These are phyloP conservation scores for Cordyceps pruinosa DNA, from an alignment of 2,329 filamentous ascomycete species.

Conservation along the genomic window DNA sequence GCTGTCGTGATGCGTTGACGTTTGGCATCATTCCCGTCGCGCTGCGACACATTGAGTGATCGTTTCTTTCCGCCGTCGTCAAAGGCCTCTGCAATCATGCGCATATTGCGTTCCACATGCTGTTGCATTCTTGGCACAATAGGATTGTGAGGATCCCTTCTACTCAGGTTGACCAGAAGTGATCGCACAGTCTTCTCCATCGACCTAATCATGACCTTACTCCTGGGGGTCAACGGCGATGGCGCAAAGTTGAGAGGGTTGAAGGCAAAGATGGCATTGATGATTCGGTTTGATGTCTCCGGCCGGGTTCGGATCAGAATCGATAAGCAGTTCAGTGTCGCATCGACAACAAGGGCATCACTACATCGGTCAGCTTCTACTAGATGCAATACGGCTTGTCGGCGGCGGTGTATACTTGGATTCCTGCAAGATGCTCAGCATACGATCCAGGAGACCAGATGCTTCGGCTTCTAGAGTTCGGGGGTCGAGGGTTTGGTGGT, in stretches of 20 bases:
- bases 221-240: conserved; percentile 68
- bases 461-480: conserved; percentile 87
- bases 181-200: conserved; percentile 91
- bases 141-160: conserved; percentile 77
- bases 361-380: conserved; percentile 37
- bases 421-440: conserved; percentile 80
- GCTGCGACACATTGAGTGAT: conserved; percentile 60
- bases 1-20: conserved; percentile 57
- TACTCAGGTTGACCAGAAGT: conserved; percentile 74
- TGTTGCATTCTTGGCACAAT: conserved; percentile 74
- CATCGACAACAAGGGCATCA: conserved; percentile 82
- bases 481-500: conserved; percentile 72
- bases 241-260: conserved; percentile 80
- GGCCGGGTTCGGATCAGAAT: conserved; percentile 77
- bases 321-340: conserved; percentile 82
- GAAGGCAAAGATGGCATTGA: conserved; percentile 81
- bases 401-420: conserved; percentile 54
- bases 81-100: conserved; percentile 68
- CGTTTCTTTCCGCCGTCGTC: conserved; percentile 77
- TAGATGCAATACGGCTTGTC: not conserved
- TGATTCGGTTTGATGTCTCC: conserved; percentile 73
- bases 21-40: conserved; percentile 73
- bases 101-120: conserved; percentile 75
- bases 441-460: conserved; percentile 79
- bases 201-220: conserved; percentile 77